These are phyloP conservation scores for Sporisorium iseilematis-ciliati DNA, from an alignment of 1,284 basidiomycete genomes.

Conservation along the genomic window DNA sequence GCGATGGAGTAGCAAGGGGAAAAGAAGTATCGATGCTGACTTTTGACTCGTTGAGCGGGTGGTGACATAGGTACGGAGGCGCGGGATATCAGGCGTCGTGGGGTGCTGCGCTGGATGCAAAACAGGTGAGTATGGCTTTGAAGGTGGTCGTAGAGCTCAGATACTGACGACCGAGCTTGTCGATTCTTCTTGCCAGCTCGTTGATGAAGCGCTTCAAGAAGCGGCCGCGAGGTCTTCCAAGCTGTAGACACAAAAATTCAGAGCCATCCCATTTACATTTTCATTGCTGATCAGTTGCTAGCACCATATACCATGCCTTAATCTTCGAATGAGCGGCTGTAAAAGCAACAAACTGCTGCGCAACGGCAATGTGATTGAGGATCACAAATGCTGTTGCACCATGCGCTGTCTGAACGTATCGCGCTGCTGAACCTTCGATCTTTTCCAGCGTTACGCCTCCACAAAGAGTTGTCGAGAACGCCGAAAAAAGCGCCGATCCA, in stretches of 20 bases:
- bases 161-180: neutral
- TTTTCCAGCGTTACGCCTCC: neutral
- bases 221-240: neutral
- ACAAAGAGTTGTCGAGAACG: slow-evolving; percentile 3
- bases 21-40: neutral
- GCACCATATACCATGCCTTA: no score
- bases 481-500: slow-evolving; percentile 26
- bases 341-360: no score
- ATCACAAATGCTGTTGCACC: neutral
- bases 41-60: neutral
- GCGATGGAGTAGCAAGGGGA: neutral
- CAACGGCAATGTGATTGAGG: no score
- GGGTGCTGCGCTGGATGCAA: slow-evolving; percentile 56
- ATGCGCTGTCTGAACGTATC: no score
- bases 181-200: slow-evolving; percentile 17
- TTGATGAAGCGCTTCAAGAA: slow-evolving; percentile 24
- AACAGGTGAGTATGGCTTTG: slow-evolving; percentile 19
- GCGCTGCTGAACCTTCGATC: no score
- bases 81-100: slow-evolving; percentile 61
- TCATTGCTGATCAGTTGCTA: no score
- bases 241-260: no score
- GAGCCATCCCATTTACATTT: no score
- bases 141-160: neutral
- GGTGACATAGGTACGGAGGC: slow-evolving; percentile 44
- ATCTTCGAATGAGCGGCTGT: no score